Base-by-base conservation (phyloP, 306 rosid genomes). In the Macrotyloma uniflorum region DNA sequence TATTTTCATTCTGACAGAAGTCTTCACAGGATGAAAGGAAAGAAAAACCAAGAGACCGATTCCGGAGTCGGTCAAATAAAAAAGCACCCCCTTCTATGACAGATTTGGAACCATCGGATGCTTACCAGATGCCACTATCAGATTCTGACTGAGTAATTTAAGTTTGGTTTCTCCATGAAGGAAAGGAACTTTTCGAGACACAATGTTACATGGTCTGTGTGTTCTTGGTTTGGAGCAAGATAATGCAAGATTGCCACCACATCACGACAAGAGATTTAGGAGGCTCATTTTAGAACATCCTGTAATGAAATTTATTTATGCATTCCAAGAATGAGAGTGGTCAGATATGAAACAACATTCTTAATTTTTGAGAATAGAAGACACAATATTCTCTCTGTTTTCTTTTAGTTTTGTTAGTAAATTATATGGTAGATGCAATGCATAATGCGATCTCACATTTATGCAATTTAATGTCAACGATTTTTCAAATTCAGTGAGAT, bases 121-220 rank as follows among this genome's bases (percentile, higher is more conserved):
- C 98, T 61, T 86, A 59, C 82, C 93, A 95, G 81, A 59, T 87
- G 85, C 85, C 84, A 26, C 78, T 86, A 26, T 79, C 89, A 15
- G 93, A 85, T 78, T 95, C 99, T 35, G 93, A 95, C 13, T 1
- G 91, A 90, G n/a, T 85, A 91, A 86, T 74, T 45, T 70, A 66
- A 55, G 20, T 51, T 45, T 45, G 64, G 50, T 54, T 67, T 64
- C 67, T 68, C 42, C 47, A 26, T 3, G 64, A 66, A 62, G 55
- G 68, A 58, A 53, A 54, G 36, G 68, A 57, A 12, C 33, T 45
- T 76, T 76, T 76, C 72, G 22, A 33, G 23, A 73, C 76, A 72
- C 11, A 15, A 36, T 62, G 64, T 46, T 58, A 54, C 26, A 57
- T 57, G 43, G 53, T 80, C 23, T 46, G 47, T 55, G 61, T 45